Base-by-base conservation (phyloP, 345 rosid species). In the Populus simonii region DNA sequence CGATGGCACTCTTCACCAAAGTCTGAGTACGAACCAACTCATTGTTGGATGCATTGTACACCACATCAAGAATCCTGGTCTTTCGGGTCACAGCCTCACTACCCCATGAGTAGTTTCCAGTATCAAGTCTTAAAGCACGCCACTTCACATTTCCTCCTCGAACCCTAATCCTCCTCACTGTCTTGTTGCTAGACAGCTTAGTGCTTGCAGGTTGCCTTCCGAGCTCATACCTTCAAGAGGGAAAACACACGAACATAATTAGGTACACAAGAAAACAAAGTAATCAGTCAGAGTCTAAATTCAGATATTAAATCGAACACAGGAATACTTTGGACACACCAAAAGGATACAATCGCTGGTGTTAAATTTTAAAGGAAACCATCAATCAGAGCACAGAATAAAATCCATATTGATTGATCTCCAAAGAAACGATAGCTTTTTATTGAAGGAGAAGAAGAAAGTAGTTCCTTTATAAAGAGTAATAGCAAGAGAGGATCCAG, bases 91-190 rank as follows among this genome's bases (percentile, higher is more conserved):
- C 84, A 55, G 84, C 80, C 72, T 81, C 84, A 45, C 84, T 81
- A 1, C 84, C 84, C 84, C 84, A 81, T 5, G 84, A 81, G 77
- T 67, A 81, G 59, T 81, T 81, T n/a, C 84, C 84, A 73, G 84
- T 81, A 72, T 81, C 84, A 31, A 81, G 80, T 71, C 83, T 75
- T 79, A 80, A 49, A 25, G 83, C 83, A 65, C 83, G 83, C 83
- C 83, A 80, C 79, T 80, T 80, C 39, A 80, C 79, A 71, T 80
- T 80, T 23, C 83, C 83, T 49, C 83, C 83, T 75, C 83, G 41
- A 20, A 80, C 83, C 79, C 83, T 76, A 63, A 80, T 39, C 74
- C 83, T 80, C 43, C 83, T 80, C 18, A 80, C 83, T 35, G 83
- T 80, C 83, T 80, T 80, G 73, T 80, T 80, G 72, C 83, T 80